Base-by-base conservation (phyloP, 441 rosid genomes). In the Erodium texanum region DNA sequence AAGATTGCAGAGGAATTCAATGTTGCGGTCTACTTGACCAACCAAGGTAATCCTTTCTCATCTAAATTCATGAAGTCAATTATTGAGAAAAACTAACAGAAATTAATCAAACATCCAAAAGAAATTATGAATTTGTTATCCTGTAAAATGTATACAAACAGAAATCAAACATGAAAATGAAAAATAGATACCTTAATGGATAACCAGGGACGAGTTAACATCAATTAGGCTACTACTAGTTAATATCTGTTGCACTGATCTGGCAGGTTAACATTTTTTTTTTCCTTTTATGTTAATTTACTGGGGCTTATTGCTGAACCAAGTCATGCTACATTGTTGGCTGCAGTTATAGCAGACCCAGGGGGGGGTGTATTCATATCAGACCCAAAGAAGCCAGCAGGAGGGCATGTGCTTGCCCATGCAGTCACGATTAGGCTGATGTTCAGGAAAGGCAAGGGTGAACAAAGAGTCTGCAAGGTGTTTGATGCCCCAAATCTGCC, bases 381-480 rank as follows among this genome's bases (percentile, higher is more conserved):
- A 66, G 96, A 91, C 70, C 97, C 97, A 58, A 92, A 92, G 84
- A 94, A 94, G 73, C 92, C 97, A 56, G 97, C 96, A 18, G 92
- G 94, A 73, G 96, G 98, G 2, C 99, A 94, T 69, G 98, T 94
- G 59, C 92, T 91, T 38, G 99, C 97, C 65, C 92, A 91, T 74
- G 96, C 97, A 48, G 92, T 86, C 62, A 88, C 97, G 62, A 84
- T 94, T 67, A 87, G 99, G 75, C 78, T 92, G 77, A 84, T 80
- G 85, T 91, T 91, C 81, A 86, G 97, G 87, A 89, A 91, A 81
- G 94, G 97, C 76, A 86, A 89, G 86, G 98, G 97, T 2, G 97
- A 94, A 69, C 94, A 87, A 68, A 89, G 89, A 10, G 87, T 89
- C 69, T 91, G 97, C 87, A 89, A 89, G 84, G 91, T 94, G 78